Evolutionary conservation across 2,329 filamentous ascomycete genomes (phyloP), one percentile per base, ranked within the genome.

Genomic region (Intubia oerlemansii): DNA sequence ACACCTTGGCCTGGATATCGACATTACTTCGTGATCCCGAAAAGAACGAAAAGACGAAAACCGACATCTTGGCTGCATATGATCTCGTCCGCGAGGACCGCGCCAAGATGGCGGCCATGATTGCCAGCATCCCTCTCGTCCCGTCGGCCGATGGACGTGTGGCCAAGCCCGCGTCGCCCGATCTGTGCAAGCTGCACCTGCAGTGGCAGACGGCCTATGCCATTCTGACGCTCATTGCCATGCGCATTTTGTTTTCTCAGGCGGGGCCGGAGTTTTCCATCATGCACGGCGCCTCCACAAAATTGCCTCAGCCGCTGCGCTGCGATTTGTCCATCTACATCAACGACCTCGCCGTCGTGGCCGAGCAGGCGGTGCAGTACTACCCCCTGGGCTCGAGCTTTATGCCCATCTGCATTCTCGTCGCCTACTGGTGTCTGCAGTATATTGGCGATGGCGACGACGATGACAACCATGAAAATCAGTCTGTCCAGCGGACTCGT

Each of bases 331-430:
- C 10, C 3, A 27, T 14, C 5, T 34, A 25, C 13, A 19, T 27
- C 15, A 27, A 34, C n/a, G 24, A 33, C 15, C 19, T 35, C 7
- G 21, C 22, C 11, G n/a, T 14, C 8, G 12, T 32, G 3, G 32
- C 33, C 5, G 30, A 23, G 15, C 27, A 30, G 10, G 31, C 33
- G 0, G 10, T 29, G 4, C 35, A 34, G 25, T 37, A 37, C 24
- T 28, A 28, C 3, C 35, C 35, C 2, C 28, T 37, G 2, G 35
- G 35, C 5, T 30, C 35, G 4, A 34, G 35, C n/a, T 24, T 25
- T 11, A 33, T 37, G 29, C 35, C 35, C 0, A 8, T 35, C 10
- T 35, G 15, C 15, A 28, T 37, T n/a, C 18, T 37, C 2, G 31
- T 13, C 2, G 31, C 35, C 10, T 35, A 29, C 8, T 13, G 23